Conservation (phyloP, 805 yeast genomes). For the Kockiozyma suomiensis region DNA sequence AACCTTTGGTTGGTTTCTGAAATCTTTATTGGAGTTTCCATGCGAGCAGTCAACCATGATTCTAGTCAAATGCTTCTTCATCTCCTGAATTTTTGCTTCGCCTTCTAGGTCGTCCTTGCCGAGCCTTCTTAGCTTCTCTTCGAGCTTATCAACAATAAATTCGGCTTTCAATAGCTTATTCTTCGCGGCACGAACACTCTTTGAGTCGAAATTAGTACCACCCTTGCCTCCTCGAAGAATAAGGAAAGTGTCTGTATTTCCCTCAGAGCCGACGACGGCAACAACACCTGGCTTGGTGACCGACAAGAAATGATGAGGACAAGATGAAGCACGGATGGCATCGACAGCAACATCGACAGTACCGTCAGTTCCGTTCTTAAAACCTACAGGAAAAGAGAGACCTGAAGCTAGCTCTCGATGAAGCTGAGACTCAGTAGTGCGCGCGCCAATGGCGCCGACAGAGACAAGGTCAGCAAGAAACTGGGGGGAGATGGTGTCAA, state of each 20-base stretch:
- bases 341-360: conserved; percentile 91
- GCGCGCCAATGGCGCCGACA: conserved; percentile 97
- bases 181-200: conserved; percentile 68
- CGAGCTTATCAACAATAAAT: conserved; percentile 18
- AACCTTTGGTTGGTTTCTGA: conserved; percentile 90
- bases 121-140: conserved; percentile 53
- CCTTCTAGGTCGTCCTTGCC: conserved; percentile 37
- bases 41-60: conserved; percentile 98
- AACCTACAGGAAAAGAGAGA: conserved; percentile 95
- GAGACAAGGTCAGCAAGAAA: conserved; percentile 90
- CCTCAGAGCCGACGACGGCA: conserved; percentile 94
- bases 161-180: conserved; percentile 55
- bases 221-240: conserved; percentile 94
- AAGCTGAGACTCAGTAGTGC: conserved; percentile 97
- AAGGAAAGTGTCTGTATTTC: conserved; percentile 86
- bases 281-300: conserved; percentile 96
- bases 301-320: conserved; percentile 90
- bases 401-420: conserved; percentile 98
- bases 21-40: conserved; percentile 90
- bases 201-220: conserved; percentile 87
- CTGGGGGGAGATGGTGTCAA: conserved; percentile 89
- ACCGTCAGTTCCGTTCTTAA: conserved; percentile 98
- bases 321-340: conserved; percentile 88
- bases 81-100: conserved; percentile 38
- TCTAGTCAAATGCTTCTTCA: conserved; percentile 51